Evolutionary conservation across 2,329 filamentous ascomycete species (phyloP).

Genomic region (Ascocoryne sarcoides): DNA sequence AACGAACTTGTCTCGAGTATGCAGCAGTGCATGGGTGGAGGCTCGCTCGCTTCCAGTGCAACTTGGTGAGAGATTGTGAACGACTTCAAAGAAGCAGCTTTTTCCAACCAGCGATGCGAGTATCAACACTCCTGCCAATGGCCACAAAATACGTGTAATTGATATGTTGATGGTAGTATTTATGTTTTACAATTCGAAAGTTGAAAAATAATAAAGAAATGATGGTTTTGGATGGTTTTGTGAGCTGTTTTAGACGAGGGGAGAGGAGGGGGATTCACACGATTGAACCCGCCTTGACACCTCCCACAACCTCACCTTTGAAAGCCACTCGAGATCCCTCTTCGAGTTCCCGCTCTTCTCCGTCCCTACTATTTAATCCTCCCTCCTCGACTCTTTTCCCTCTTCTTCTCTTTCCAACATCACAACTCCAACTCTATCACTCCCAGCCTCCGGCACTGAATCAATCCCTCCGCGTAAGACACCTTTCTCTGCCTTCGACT

Average conservation of each 20-base stretch:
- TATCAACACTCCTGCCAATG: conserved; percentile 2
- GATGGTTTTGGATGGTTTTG: conserved; percentile 2
- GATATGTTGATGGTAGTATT: neutral
- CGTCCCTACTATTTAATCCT: too few species aligned
- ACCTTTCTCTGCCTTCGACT: neutral
- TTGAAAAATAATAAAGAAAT: conserved; percentile 1
- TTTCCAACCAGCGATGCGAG: neutral
- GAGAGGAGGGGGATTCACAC: conserved; percentile 3
- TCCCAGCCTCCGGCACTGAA: neutral
- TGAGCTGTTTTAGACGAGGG: neutral
- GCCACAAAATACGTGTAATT: neutral
- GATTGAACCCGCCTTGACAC: neutral
- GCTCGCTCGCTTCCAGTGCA: too few species aligned
- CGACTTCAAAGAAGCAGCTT: neutral
- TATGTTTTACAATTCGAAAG: conserved; percentile 5
- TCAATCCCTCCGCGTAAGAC: neutral
- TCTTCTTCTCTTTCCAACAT: conserved; percentile 3
- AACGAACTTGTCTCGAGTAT: too few species aligned
- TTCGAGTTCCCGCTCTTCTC: too few species aligned
- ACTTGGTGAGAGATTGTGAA: conserved; percentile 9
- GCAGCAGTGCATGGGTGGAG: too few species aligned
- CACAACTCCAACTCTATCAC: conserved; percentile 4
- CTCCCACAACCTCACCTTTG: too few species aligned
- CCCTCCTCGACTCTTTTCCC: neutral
- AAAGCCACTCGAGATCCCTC: too few species aligned